These are phyloP conservation scores for Aspergillus tanneri DNA, from an alignment of 2,329 filamentous ascomycete species.

Conservation along the genomic window DNA sequence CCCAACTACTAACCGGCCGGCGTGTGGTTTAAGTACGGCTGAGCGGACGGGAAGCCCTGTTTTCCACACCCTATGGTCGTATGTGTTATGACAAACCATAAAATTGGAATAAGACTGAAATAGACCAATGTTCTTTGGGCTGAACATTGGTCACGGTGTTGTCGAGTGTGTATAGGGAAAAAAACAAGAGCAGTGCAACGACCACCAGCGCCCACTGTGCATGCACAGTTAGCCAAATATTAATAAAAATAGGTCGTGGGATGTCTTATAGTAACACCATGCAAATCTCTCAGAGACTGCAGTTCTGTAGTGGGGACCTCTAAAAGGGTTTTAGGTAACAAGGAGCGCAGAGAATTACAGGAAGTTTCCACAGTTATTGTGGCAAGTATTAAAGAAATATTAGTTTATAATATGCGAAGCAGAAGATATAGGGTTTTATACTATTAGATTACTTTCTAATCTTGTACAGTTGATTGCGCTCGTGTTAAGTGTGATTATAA, in stretches of 20 bases:
- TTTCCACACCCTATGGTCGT: too few relatives aligned
- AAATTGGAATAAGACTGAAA: constrained; percentile 38
- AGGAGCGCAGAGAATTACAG: neutral
- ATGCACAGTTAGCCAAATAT: too few relatives aligned
- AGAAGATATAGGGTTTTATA: too few relatives aligned
- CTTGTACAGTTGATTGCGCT: too few relatives aligned
- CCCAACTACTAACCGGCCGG: too few relatives aligned
- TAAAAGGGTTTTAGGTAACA: neutral
- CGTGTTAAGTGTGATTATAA: too few relatives aligned
- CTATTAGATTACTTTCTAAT: too few relatives aligned
- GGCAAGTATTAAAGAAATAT: too few relatives aligned
- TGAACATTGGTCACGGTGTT: constrained; percentile 38
- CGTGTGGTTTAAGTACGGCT: too few relatives aligned
- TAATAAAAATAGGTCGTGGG: neutral
- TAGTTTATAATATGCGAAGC: too few relatives aligned
- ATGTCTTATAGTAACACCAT: neutral
- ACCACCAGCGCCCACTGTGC: constrained; percentile 4
- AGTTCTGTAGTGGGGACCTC: neutral
- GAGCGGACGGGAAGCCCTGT: too few relatives aligned
- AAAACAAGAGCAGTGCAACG: neutral
- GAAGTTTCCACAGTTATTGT: neutral
- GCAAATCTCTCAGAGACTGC: neutral
- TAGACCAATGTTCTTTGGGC: constrained; percentile 36
- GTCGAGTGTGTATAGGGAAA: constrained; percentile 7
- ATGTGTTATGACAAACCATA: too few relatives aligned